Conservation (phyloP, 2,329 filamentous ascomycete species). For the Fusarium cyanostomum region DNA sequence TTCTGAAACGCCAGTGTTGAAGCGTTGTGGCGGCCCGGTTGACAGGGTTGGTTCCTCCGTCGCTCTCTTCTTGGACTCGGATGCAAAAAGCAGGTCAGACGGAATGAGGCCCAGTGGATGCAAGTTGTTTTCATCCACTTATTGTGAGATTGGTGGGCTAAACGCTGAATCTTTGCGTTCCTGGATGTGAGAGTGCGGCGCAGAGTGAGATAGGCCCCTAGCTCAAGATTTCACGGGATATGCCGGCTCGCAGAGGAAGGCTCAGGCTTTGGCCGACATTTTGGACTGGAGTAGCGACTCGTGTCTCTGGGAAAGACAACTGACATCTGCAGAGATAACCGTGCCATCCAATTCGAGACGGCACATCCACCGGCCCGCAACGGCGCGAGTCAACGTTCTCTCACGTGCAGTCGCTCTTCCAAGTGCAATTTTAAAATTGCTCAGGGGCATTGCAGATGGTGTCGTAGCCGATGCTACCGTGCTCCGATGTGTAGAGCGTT, state of each 20-base stretch:
- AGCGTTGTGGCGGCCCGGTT: constrained; percentile 37
- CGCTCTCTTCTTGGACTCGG: not conserved
- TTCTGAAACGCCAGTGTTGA: constrained; percentile 45
- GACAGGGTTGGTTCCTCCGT: constrained; percentile 12
- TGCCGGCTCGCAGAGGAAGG: not conserved
- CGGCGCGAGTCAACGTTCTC: constrained; percentile 28
- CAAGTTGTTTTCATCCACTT: constrained; percentile 9
- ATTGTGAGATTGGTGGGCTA: constrained; percentile 42
- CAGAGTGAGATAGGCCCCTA: constrained; percentile 2
- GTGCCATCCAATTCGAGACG: constrained; percentile 10
- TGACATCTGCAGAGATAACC: constrained; percentile 6
- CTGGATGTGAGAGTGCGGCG: not conserved
- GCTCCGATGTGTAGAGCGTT: not conserved
- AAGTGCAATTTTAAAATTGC: constrained; percentile 39
- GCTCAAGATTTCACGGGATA: not conserved
- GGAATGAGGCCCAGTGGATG: constrained; percentile 30
- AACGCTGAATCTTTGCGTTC: constrained; percentile 31
- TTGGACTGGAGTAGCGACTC: constrained; percentile 7
- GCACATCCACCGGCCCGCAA: constrained; percentile 17
- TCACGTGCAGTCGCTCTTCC: constrained; percentile 23
- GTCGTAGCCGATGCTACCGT: constrained; percentile 34
- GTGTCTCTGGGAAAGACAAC: constrained; percentile 15
- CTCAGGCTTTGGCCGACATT: not conserved
- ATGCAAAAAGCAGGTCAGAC: constrained; percentile 4
- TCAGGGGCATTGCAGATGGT: constrained; percentile 36